A percentile compares a stretch with the other conserved stretches of the same genome.
phyloP scores from a whole-genome alignment of 306 rosid genomes.

The Dryas drummondii region DNA sequence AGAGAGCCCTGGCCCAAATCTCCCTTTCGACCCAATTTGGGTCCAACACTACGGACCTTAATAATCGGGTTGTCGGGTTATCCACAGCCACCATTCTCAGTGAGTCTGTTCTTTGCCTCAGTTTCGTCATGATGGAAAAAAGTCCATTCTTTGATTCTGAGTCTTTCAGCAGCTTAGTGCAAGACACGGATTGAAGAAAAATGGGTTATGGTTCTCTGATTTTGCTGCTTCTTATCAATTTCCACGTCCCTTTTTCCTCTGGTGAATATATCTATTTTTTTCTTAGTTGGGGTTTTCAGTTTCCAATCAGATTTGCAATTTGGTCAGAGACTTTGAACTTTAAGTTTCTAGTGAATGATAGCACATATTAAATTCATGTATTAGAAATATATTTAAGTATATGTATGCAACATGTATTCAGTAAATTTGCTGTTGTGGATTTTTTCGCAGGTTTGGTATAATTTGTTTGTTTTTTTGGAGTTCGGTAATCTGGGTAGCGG shows the following conservation, averaged over 20 bases:
- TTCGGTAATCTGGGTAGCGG: too few species aligned
- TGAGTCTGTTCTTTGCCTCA: background rate
- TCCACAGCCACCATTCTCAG: background rate
- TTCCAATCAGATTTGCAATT: slow-evolving; percentile 13
- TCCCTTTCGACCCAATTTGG: background rate
- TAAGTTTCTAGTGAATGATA: too few species aligned
- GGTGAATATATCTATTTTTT: slow-evolving; percentile 21
- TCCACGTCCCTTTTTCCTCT: slow-evolving; percentile 45
- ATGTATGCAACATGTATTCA: too few species aligned
- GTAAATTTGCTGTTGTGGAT: too few species aligned
- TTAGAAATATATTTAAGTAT: too few species aligned
- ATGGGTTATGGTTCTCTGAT: slow-evolving; percentile 47
- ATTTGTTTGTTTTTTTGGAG: too few species aligned
- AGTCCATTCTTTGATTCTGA: background rate
- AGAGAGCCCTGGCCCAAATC: background rate
- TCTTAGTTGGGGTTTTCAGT: slow-evolving; percentile 20
- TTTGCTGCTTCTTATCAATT: slow-evolving; percentile 49
- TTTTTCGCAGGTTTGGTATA: too few species aligned
- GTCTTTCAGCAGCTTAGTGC: slow-evolving; percentile 2
- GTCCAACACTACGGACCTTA: background rate
- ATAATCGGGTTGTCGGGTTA: background rate
- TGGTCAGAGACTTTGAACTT: background rate
- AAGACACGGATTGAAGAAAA: slow-evolving; percentile 12
- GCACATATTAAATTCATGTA: too few species aligned
- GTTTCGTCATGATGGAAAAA: background rate